Evolutionary conservation across 768 basidiomycete species (phyloP), one percentile per base, ranked within the genome.

Genomic region (Lentinula aciculospora): DNA sequence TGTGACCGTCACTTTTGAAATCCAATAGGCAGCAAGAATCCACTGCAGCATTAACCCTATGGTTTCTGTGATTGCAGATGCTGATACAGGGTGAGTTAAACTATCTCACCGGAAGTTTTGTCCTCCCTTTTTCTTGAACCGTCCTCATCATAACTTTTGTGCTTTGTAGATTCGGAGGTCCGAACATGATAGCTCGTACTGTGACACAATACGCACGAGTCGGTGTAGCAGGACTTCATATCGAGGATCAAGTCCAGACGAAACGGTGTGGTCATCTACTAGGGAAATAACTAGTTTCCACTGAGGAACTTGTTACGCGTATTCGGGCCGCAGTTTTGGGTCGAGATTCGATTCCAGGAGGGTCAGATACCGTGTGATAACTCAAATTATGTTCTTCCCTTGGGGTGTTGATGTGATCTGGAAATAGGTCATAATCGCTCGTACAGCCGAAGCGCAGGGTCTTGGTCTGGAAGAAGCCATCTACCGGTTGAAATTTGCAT

Each of bases 61-160:
- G 3, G 66, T 73, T 12, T 80, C 80, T 21, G 68, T 83, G 23
- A 81, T 83, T 60, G 80, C 80, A 21, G 81, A 83, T 50, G 81
- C 81, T 8, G 81, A 83, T 60, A 83, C 81, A 27, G 80, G 81
- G 75, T 77, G 61, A n/a, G n/a, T n/a, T n/a, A n/a, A n/a, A n/a
- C n/a, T 49, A 67, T 44, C 9, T 29, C n/a, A n/a, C n/a, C n/a
- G n/a, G n/a, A n/a, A n/a, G n/a, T 13, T n/a, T 40, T 42, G 4
- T 21, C 23, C 27, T 4, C n/a, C 40, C 12, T 21, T 12, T 2
- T 25, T 6, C 44, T 17, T 54, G 15, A 10, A 4, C 15, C 8
- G 2, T 34, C 34, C 8, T 12, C 7, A 5, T 32, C 32, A 12
- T 32, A 32, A 32, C 12, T n/a, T 19, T 36, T 37, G 23, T 21